Evolutionary conservation across 495 filamentous ascomycete genomes (phyloP), one percentile per base, ranked within the genome.

Genomic region (Tirmania nivea): DNA sequence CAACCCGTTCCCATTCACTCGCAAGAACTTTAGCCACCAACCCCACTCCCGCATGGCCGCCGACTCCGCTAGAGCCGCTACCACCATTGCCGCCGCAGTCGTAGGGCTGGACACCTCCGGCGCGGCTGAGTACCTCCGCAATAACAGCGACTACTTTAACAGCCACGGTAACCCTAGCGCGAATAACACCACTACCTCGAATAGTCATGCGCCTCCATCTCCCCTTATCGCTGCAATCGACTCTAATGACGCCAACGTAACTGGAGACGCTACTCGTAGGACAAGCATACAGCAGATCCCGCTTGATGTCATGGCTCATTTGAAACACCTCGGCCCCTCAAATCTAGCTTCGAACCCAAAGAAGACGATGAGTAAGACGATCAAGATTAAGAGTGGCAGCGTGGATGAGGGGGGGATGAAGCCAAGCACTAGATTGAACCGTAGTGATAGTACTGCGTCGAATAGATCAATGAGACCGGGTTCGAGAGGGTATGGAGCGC

Each of bases 281-380:
- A 45, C 39, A 14, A 45, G 39, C 39, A 1, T 45, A 4, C 39
- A 45, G 17, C 39, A 45, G 1, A 78, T 75, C 48, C 62, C 75
- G 16, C 69, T 72, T 51, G 85, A 94, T 50, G 76, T 94, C 54
- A 75, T 74, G 49, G 78, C 87, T 58, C 88, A 94, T 56, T 70
- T 95, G 10, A 90, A 84, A 60, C 83, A 90, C 60, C 78, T 97
- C 2, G 90, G 92, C 0, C 90, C 90, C 0, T 92, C 86, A 1
- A 97, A 97, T 60, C 75, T 83, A 14, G 92, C 90, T 2, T 84
- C 77, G 52, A 77, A 83, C 36, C 90, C 90, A 3, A 79, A 82
- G 56, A 70, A 75, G 52, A 94, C 90, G 1, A 79, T 80, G n/a
- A 89, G 86, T 55, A 80, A 80, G 35, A 80, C 78, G 11, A 87